Evolutionary conservation across 2,329 filamentous ascomycete genomes (phyloP), one percentile per base, ranked within the genome.

Genomic region (Herpotrichia juniperi): DNA sequence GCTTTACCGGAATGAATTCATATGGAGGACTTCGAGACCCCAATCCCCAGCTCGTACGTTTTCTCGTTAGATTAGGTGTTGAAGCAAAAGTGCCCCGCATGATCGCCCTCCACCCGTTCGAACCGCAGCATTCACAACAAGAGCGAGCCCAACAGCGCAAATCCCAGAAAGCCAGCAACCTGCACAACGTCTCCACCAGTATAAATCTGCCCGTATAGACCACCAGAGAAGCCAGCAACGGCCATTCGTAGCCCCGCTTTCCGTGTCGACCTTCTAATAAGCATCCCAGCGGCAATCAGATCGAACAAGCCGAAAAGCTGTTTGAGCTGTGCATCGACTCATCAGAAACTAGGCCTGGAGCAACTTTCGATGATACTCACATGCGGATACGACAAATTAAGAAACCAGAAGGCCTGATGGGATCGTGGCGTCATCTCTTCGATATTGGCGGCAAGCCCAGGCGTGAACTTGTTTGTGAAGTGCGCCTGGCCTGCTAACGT

Each of bases 401-500:
- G 28, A 9, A 30, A 30, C 42, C 16, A 31, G 19, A 44, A 31
- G n/a, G 19, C 42, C 16, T 21, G 14, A 44, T 44, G 17, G 5
- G 25, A 30, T 16, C 42, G 24, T 4, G 24, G 7, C n/a, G 42
- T 31, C 42, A 44, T 44, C 25, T 42, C 21, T 25, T 42, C 39
- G 39, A 42, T 42, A 17, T 16, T 42, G 4, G 22, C 21, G 4
- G 22, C 39, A 16, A 42, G 22, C 8, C 14, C 39, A 17, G 19
- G 39, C 22, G 39, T 42, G 8, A 42, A 42, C n/a, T 14, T 25
- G 22, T 14, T 28, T 25, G 39, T 42, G 39, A 25, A 42, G 26
- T 42, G 39, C 19, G 39, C 39, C n/a, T 42, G 39, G 17, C 39
- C 39, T 25, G 39, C 39, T 14, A 44, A 12, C 8, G 32, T 37